These are phyloP conservation scores for Gaultheria prostrata DNA, from an alignment of 148 eudicot genomes.

Conservation along the genomic window DNA sequence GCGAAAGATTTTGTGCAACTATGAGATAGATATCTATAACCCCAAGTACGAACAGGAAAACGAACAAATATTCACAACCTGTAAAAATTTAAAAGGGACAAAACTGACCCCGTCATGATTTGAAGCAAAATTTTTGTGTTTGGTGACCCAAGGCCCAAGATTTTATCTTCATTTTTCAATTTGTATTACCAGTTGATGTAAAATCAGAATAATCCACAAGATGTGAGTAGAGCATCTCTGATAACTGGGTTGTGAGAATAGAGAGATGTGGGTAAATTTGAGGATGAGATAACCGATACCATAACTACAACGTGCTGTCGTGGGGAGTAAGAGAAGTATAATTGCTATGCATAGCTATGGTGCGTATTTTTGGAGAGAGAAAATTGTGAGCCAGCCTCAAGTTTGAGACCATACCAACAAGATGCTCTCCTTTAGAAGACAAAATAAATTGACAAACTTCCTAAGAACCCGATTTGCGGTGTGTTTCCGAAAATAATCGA, in stretches of 20 bases:
- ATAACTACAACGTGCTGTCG: too few relatives aligned
- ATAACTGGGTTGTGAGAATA: background rate
- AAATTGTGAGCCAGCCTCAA: background rate
- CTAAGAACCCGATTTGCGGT: background rate
- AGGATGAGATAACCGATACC: background rate
- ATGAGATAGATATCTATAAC: background rate
- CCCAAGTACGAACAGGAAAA: background rate
- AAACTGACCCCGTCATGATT: background rate
- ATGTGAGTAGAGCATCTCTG: background rate
- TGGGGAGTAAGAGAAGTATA: background rate
- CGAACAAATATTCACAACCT: background rate
- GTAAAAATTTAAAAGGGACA: background rate
- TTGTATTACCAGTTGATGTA: background rate
- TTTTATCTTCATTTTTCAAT: background rate
- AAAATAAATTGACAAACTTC: background rate
- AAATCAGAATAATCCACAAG: background rate
- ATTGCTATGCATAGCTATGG: background rate
- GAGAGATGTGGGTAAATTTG: background rate
- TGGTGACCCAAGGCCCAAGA: background rate
- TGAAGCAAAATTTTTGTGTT: background rate
- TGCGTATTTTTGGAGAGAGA: background rate
- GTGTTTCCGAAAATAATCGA: too few relatives aligned
- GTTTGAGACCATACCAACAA: background rate
- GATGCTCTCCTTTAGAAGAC: background rate
- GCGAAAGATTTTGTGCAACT: background rate